Conservation (phyloP, 768 basidiomycete genomes). For the Suillus placidus region DNA sequence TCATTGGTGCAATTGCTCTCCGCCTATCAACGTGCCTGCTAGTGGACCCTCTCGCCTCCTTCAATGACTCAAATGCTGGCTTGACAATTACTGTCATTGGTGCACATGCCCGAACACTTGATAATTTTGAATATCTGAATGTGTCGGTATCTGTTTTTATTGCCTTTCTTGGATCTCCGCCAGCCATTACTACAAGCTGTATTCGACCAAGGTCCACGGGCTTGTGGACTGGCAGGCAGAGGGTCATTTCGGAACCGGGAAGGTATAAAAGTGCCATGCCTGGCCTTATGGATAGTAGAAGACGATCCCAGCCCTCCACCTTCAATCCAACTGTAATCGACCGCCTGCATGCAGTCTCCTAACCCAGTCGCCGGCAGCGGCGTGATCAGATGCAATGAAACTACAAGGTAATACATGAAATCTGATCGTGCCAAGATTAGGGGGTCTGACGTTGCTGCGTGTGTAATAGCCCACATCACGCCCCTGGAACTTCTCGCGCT, state of each 20-base stretch:
- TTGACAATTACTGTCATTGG: neutral
- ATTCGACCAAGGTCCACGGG: neutral
- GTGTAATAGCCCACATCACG: neutral
- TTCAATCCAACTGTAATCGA: neutral
- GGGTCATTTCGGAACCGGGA: neutral
- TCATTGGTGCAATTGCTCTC: neutral
- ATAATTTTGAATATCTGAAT: neutral
- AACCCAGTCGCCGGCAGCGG: neutral
- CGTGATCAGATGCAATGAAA: neutral
- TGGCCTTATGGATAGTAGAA: neutral
- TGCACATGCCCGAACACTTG: neutral
- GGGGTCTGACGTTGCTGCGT: neutral
- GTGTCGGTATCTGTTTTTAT: neutral
- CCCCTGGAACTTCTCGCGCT: neutral
- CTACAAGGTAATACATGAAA: neutral
- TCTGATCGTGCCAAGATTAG: neutral
- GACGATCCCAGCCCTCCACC: neutral
- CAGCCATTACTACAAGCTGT: neutral
- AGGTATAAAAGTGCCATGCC: neutral
- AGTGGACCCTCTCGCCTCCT: no score
- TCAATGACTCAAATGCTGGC: neutral
- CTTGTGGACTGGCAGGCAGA: neutral
- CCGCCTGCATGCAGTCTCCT: neutral
- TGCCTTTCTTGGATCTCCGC: neutral
- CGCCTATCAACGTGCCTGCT: neutral